These are phyloP conservation scores for Middelhovenomyces tepae DNA, from an alignment of 805 yeast species.

Conservation along the genomic window DNA sequence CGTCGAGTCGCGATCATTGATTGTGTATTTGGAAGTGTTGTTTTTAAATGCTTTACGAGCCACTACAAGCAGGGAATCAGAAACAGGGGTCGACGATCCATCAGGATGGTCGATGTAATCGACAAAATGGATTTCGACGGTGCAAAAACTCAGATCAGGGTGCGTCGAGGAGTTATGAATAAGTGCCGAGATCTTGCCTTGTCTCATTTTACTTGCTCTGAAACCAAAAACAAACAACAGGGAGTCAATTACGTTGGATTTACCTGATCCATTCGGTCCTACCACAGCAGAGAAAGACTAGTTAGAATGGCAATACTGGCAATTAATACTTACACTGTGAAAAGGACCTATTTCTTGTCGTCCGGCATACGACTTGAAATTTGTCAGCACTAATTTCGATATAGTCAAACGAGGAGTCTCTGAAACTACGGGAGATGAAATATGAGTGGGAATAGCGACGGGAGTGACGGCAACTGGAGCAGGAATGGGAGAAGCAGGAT, in stretches of 20 bases:
- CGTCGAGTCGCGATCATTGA: conserved; percentile 59
- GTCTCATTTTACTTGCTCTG: conserved; percentile 94
- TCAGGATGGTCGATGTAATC: conserved; percentile 54
- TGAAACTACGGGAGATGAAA: too few relatives aligned
- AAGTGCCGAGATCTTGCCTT: conserved; percentile 81
- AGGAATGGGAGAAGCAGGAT: too few relatives aligned
- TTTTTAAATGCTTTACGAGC: conserved; percentile 72
- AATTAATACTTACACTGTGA: conserved; percentile 34
- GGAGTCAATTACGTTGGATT: conserved; percentile 94
- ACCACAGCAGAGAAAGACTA: conserved; percentile 92
- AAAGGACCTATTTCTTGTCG: conserved; percentile 90
- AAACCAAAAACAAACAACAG: conserved; percentile 95
- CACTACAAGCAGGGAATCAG: conserved; percentile 54
- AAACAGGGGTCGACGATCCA: conserved; percentile 37
- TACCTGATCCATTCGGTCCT: conserved; percentile 98
- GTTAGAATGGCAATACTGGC: conserved; percentile 2
- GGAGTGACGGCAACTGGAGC: too few relatives aligned
- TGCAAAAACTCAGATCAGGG: conserved; percentile 62
- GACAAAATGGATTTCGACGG: conserved; percentile 83
- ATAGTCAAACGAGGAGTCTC: conserved; percentile 69
- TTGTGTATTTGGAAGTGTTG: conserved; percentile 68
- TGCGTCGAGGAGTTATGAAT: conserved; percentile 81
- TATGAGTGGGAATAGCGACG: too few relatives aligned
- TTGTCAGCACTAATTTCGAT: conserved; percentile 58
- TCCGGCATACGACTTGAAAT: conserved; percentile 96